phyloP scores from a whole-genome alignment of 1,139 yeast species.

The Yamadazyma jaroonii region DNA sequence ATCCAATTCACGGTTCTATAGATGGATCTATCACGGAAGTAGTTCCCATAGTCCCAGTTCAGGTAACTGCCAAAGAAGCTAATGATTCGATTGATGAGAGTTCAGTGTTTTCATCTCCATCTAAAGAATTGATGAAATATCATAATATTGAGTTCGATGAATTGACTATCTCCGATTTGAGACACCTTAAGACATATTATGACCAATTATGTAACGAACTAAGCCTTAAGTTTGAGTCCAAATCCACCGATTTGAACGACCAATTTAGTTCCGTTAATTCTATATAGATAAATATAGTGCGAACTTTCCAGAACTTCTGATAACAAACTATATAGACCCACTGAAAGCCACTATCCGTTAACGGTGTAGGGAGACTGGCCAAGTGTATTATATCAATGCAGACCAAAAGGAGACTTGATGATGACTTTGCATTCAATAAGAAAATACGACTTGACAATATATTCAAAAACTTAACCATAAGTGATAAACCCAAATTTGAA shows the following conservation, averaged over 20 bases:
- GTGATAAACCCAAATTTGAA: slow-evolving; percentile 8
- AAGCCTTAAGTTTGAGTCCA: slow-evolving; percentile 15
- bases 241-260: slow-evolving; percentile 11
- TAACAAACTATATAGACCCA: neutral
- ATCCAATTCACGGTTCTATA: neutral
- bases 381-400: too few species aligned
- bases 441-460: slow-evolving; percentile 23
- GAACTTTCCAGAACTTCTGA: slow-evolving; percentile 2
- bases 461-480: slow-evolving; percentile 18
- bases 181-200: slow-evolving; percentile 31
- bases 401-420: slow-evolving; percentile 6
- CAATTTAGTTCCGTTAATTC: slow-evolving; percentile 11
- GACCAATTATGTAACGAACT: slow-evolving; percentile 35
- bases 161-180: slow-evolving; percentile 35
- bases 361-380: too few species aligned
- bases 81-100: slow-evolving; percentile 12
- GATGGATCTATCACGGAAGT: too few species aligned
- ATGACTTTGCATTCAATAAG: slow-evolving; percentile 16
- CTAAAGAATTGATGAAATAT: slow-evolving; percentile 30
- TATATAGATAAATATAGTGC: slow-evolving; percentile 6
- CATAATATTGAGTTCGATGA: slow-evolving; percentile 35
- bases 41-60: neutral
- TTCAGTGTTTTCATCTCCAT: slow-evolving; percentile 17
- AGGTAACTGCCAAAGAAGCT: slow-evolving; percentile 4
- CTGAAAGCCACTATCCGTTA: too few species aligned